Evolutionary conservation across 768 basidiomycete species (phyloP), one percentile per base, ranked within the genome.

Genomic region (Pilatotrama ljubarskyi): DNA sequence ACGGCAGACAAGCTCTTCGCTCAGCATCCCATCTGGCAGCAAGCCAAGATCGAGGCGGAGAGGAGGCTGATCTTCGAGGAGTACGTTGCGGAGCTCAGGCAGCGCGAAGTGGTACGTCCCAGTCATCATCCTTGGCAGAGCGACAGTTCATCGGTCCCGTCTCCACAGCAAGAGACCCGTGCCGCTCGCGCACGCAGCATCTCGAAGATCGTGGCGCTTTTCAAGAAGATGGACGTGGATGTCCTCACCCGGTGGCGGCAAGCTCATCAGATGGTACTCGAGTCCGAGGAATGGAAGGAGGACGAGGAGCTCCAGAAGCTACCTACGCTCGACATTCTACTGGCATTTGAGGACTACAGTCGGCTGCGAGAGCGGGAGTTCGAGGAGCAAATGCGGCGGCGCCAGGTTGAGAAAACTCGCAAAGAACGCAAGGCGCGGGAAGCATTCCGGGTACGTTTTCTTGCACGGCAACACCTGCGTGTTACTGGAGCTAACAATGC

Each of bases 341-440:
- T 91, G 37, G 91, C 93, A 0, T 98, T 95, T 66, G 97, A 99
- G 72, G 94, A 95, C 70, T 95, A 95, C 70, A 90, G 92, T 59
- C 85, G 90, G 57, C 86, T 93, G 15, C 84, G 92, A 35, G 94
- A 98, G 74, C 82, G 91, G 53, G 95, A 96, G 70, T 92, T 93
- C 64, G 93, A 96, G 58, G 93, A 95, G 64, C 87, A 92, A 69
- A 86, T 86, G 77, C 80, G 91, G 24, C 82, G 88, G 60, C 75
- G 83, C 5, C 87, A 92, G 63, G 89, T 94, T 11, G 91, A 95
- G 69, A 91, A 91, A 73, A 85, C 86, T 0, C 80, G 95, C 55
- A 84, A 81, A 66, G 94, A 95, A 66, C 80, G 97, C 62, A 96
- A 94, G 73, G 90, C 94, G 0, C 78, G 97, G 32, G 96, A 98